phyloP scores from a whole-genome alignment of 371 early-diverging fungal genomes.

The Entomophthora muscae region DNA sequence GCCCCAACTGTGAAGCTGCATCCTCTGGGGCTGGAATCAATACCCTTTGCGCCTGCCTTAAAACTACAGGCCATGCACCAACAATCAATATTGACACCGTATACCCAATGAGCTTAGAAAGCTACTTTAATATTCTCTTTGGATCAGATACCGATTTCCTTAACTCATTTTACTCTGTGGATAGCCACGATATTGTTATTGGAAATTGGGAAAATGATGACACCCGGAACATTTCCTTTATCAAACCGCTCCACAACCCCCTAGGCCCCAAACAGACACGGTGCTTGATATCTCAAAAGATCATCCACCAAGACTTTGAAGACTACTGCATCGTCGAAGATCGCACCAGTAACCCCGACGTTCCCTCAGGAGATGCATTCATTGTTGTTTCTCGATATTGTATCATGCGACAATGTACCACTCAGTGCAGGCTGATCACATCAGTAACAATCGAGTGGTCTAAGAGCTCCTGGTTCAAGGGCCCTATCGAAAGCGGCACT shows the following conservation, averaged over 20 bases:
- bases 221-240: conserved; percentile 9
- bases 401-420: not conserved
- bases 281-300: conserved; percentile 38
- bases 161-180: conserved; percentile 12
- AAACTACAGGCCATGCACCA: conserved; percentile 12
- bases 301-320: conserved; percentile 32
- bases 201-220: conserved; percentile 13
- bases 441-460: conserved; percentile 1
- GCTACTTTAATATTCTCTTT: conserved; percentile 26
- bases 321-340: not conserved
- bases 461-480: conserved; percentile 7
- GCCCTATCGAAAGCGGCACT: conserved; percentile 4
- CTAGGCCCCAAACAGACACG: conserved; percentile 53
- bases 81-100: conserved; percentile 18
- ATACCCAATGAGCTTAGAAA: not conserved
- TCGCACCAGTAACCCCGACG: conserved; percentile 5
- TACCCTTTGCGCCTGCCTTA: conserved; percentile 10
- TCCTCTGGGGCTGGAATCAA: conserved; percentile 11
- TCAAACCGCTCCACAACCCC: conserved; percentile 8
- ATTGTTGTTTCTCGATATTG: conserved; percentile 1
- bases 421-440: not conserved
- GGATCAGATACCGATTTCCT: conserved; percentile 13
- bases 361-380: conserved; percentile 3
- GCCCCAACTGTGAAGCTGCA: not conserved
- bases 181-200: conserved; percentile 15